These are phyloP conservation scores for Mortierella sp. DNA, from an alignment of 371 early-diverging fungal species.

Conservation along the genomic window DNA sequence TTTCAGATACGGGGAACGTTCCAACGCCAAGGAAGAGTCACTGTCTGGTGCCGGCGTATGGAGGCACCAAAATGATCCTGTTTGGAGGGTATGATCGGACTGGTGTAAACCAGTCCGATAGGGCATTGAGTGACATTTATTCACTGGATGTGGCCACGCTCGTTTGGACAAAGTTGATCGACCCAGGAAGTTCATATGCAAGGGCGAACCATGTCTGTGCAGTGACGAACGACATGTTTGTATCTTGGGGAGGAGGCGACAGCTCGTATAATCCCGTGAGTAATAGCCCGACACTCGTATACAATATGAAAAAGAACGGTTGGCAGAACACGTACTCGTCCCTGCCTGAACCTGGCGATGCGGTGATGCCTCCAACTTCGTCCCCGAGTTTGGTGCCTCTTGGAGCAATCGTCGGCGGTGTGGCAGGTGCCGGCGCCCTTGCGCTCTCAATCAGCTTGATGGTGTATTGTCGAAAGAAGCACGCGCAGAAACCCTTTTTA, in stretches of 20 bases:
- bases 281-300: conserved; percentile 11
- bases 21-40: conserved; percentile 24
- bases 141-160: conserved; percentile 10
- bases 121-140: conserved; percentile 14
- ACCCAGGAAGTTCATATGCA: neutral
- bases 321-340: conserved; percentile 18
- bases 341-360: neutral
- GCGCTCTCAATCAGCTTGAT: neutral
- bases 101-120: neutral
- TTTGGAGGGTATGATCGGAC: conserved; percentile 21
- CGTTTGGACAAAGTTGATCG: conserved; percentile 18
- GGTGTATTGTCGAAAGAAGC: neutral
- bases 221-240: conserved; percentile 25
- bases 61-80: conserved; percentile 22
- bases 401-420: neutral
- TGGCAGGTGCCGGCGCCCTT: neutral
- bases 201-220: conserved; percentile 20
- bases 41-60: conserved; percentile 36
- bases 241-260: conserved; percentile 19
- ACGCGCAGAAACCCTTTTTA: neutral
- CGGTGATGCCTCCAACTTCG: neutral
- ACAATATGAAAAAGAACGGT: conserved; percentile 25
- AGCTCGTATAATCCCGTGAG: neutral
- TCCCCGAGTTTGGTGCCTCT: neutral
- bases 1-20: conserved; percentile 9